These are phyloP conservation scores for Cystoderma amianthinum DNA, from an alignment of 768 basidiomycete species.

Conservation along the genomic window DNA sequence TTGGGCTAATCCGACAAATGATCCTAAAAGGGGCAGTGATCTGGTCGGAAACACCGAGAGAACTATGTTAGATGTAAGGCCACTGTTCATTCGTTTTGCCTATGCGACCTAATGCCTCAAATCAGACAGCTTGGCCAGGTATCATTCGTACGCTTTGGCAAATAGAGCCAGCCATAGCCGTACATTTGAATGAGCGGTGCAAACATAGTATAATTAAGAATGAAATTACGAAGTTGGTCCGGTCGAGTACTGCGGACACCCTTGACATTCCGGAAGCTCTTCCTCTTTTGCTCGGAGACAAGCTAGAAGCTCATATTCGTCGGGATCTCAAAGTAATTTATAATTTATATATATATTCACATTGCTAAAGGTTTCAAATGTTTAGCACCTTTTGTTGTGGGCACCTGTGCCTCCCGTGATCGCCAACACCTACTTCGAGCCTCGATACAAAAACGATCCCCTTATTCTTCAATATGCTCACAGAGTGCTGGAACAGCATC, in stretches of 20 bases:
- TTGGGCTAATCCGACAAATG: slow-evolving; percentile 86
- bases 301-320: slow-evolving; percentile 44
- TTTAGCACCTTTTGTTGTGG: slow-evolving; percentile 86
- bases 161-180: slow-evolving; percentile 73
- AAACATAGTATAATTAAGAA: slow-evolving; percentile 53
- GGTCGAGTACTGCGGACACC: slow-evolving; percentile 61
- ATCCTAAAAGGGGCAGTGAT: slow-evolving; percentile 61
- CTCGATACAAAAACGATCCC: slow-evolving; percentile 76
- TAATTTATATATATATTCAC: neutral
- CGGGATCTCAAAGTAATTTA: slow-evolving; percentile 68
- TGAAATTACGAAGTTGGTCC: slow-evolving; percentile 75
- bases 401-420: slow-evolving; percentile 79
- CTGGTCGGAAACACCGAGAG: slow-evolving; percentile 45
- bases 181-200: slow-evolving; percentile 87
- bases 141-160: slow-evolving; percentile 75
- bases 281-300: slow-evolving; percentile 71
- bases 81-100: neutral
- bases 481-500: slow-evolving; percentile 89
- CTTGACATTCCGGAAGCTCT: slow-evolving; percentile 79
- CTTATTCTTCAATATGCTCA: slow-evolving; percentile 93
- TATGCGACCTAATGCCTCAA: neutral
- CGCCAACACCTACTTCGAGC: slow-evolving; percentile 81
- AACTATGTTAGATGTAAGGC: slow-evolving; percentile 53
- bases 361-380: neutral
- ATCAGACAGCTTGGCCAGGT: slow-evolving; percentile 58